Evolutionary conservation across 306 rosid species (phyloP).

Genomic region (Dryas octopetala): DNA sequence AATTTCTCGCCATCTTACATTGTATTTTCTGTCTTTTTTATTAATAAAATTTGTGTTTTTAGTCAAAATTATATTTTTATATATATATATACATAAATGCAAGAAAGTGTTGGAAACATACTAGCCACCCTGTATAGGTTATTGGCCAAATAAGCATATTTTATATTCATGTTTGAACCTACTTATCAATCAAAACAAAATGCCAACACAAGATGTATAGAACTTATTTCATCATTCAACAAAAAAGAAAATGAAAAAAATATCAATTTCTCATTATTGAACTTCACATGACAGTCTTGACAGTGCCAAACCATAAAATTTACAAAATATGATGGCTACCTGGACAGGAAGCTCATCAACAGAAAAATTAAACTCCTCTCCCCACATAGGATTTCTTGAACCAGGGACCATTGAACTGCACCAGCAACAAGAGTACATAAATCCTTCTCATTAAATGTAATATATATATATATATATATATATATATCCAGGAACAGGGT

Average conservation of each 20-base stretch:
- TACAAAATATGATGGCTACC: conserved; percentile 42
- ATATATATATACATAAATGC: too few relatives aligned
- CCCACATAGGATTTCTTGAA: conserved; percentile 99
- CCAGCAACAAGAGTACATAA: conserved; percentile 26
- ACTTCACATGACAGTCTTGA: background rate
- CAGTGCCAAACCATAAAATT: background rate
- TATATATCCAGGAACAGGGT: background rate
- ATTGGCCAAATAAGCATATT: background rate
- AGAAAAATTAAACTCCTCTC: conserved; percentile 94
- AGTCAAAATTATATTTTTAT: too few relatives aligned
- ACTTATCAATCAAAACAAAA: background rate
- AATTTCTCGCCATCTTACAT: background rate
- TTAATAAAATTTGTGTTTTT: too few relatives aligned
- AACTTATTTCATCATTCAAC: background rate
- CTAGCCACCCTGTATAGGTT: background rate
- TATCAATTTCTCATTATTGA: background rate
- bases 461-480: background rate
- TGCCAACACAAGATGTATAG: background rate
- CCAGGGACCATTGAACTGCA: conserved; percentile 99
- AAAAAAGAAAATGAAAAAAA: background rate
- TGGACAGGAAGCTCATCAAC: conserved; percentile 95
- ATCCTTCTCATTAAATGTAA: background rate
- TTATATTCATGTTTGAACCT: background rate
- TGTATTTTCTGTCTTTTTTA: too few relatives aligned
- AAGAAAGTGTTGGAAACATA: background rate